Percentiles rank a stretch among this genome's conserved stretches.
Conservation (phyloP, 2,329 filamentous ascomycete species). For the Aspergillus terreus region DNA sequence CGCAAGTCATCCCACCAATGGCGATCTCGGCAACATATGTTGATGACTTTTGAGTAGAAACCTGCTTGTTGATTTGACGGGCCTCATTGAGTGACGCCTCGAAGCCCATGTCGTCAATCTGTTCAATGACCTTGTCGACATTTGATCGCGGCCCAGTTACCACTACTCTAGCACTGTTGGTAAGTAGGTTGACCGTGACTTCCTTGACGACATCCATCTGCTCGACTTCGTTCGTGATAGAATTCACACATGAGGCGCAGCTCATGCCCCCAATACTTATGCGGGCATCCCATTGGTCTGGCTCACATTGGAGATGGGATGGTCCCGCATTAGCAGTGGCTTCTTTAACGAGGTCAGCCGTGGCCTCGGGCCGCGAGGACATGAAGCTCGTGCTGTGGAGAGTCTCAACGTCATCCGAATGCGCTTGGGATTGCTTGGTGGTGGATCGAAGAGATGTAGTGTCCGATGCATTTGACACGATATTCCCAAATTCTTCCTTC, state of each 20-base stretch:
- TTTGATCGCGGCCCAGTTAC: slow-evolving; percentile 50
- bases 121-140: slow-evolving; percentile 44
- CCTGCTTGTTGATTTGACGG: slow-evolving; percentile 6
- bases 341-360: background rate
- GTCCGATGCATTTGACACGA: slow-evolving; percentile 9
- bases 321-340: too few species aligned
- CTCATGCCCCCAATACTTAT: slow-evolving; percentile 67
- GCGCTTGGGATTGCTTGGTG: background rate
- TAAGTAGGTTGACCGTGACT: slow-evolving; percentile 61
- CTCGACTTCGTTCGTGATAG: slow-evolving; percentile 58
- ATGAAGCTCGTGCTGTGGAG: slow-evolving; percentile 4
- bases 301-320: too few species aligned
- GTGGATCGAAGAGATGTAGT: slow-evolving; percentile 8
- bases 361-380: background rate
- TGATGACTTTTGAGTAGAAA: slow-evolving; percentile 2
- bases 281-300: slow-evolving; percentile 23
- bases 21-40: slow-evolving; percentile 45
- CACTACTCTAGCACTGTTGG: slow-evolving; percentile 62
- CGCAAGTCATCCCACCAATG: slow-evolving; percentile 57
- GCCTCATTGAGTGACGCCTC: slow-evolving; percentile 42
- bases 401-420: background rate
- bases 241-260: slow-evolving; percentile 65
- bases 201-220: slow-evolving; percentile 57
- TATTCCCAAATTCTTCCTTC: slow-evolving; percentile 32
- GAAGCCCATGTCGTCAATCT: slow-evolving; percentile 49